Evolutionary conservation across 2,329 filamentous ascomycete genomes (phyloP).

Genomic region (Pyricularia pennisetigena): DNA sequence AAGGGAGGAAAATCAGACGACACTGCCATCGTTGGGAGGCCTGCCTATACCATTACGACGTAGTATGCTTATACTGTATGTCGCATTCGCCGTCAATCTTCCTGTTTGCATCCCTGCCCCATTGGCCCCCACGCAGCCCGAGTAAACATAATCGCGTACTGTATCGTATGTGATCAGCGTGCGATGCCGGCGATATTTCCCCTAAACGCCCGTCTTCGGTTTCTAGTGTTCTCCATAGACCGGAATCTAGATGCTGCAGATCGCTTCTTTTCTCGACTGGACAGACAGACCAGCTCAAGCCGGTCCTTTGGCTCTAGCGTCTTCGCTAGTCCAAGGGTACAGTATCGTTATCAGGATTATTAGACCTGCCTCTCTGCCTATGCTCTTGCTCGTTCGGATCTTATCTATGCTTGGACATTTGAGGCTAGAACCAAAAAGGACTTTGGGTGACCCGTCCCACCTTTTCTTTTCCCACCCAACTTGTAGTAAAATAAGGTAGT

Average conservation of each 20-base stretch:
- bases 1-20: neutral
- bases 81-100: neutral
- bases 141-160: neutral
- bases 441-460: neutral
- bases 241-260: neutral
- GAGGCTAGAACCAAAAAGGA: neutral
- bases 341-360: neutral
- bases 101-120: neutral
- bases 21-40: neutral
- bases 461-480: neutral
- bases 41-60: too few species aligned
- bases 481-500: neutral
- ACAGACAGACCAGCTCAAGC: neutral
- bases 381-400: neutral
- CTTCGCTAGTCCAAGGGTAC: neutral
- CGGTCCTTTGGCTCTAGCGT: neutral
- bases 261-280: neutral
- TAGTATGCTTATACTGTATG: too few species aligned
- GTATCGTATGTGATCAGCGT: neutral
- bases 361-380: too few species aligned
- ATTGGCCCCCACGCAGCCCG: neutral
- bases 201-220: neutral
- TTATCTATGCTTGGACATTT: neutral
- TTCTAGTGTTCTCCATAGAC: neutral
- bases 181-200: neutral